Base-by-base conservation (phyloP, 2,329 filamentous ascomycete species). In the Xylariaceae sp. region DNA sequence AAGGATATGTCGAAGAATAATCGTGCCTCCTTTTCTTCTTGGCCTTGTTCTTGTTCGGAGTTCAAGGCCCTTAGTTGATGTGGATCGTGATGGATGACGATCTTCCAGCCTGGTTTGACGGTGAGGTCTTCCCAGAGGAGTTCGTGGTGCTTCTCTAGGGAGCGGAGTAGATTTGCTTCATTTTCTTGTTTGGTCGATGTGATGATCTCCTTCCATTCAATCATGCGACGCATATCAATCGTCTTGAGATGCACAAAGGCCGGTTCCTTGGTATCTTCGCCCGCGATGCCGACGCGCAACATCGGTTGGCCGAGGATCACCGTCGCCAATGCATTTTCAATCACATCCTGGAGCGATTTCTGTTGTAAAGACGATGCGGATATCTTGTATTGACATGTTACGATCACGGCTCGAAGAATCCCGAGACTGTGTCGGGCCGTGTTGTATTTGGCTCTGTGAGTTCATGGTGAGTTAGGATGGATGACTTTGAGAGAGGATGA, bases 261-360 rank as follows among this genome's bases (percentile, higher is more conserved):
- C 0, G 82, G 75, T 2, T 68, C 58, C 44, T 71, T 72, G n/a
- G 74, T 76, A 44, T 78, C 73, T 52, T 83, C 75, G 47, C 70
- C 73, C 1, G 69, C 66, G 60, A 85, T 79, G 9, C 78, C 80
- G 37, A 80, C 76, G 11, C 78, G 75, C 49, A 85, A 73, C 60
- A 77, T 74, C 2, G 77, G 74, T 56, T 82, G 77, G n/a, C 69
- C 69, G 11, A 72, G 65, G 13, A 82, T 59, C 13, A 67, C 61
- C 7, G 60, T 51, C 11, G 57, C 54, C 13, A 72, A 35, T 18
- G 61, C 61, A 51, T 58, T 59, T n/a, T 64, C 63, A 7, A 64
- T 41, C 18, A 45, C 47, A 13, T 58, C 56, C 7, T 59, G 51
- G 1, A 59, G 39, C 10, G 30, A 49, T 17, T 59, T 55, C 4